These are phyloP conservation scores for Rhizopogon vesiculosus DNA, from an alignment of 768 basidiomycete species.

Conservation along the genomic window DNA sequence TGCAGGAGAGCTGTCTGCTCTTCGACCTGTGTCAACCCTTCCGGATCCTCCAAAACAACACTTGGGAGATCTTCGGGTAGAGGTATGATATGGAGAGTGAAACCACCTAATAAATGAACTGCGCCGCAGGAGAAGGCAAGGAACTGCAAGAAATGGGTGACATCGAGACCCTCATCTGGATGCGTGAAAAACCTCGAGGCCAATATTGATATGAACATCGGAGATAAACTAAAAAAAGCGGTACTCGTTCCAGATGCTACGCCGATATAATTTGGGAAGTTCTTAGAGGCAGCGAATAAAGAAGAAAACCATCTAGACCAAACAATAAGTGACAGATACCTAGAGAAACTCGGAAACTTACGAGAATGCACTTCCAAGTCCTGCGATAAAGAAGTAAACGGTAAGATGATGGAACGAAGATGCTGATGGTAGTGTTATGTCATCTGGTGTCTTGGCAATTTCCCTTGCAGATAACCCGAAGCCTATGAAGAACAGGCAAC, in stretches of 20 bases:
- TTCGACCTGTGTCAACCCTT: slow-evolving; percentile 12
- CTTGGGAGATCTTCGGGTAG: not conserved
- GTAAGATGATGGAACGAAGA: slow-evolving; percentile 50
- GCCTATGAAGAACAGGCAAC: slow-evolving; percentile 51
- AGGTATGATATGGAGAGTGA: slow-evolving; percentile 31
- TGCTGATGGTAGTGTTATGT: slow-evolving; percentile 30
- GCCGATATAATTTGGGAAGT: slow-evolving; percentile 62
- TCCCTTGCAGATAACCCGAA: slow-evolving; percentile 62
- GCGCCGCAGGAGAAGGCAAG: slow-evolving; percentile 49
- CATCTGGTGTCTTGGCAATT: slow-evolving; percentile 42
- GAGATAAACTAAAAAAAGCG: slow-evolving; percentile 80
- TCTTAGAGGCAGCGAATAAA: slow-evolving; percentile 70
- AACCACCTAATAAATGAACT: slow-evolving; percentile 51
- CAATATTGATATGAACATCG: slow-evolving; percentile 62
- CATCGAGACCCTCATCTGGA: slow-evolving; percentile 37
- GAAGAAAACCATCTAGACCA: slow-evolving; percentile 58
- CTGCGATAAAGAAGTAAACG: slow-evolving; percentile 56
- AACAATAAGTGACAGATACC: not conserved
- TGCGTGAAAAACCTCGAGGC: slow-evolving; percentile 60
- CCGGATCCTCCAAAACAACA: slow-evolving; percentile 1
- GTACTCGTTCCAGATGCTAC: slow-evolving; percentile 62
- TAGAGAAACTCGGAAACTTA: slow-evolving; percentile 35
- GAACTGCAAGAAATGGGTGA: slow-evolving; percentile 49
- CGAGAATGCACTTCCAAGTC: slow-evolving; percentile 71
- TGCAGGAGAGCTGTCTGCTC: slow-evolving; percentile 29